Conservation (phyloP, 1,139 yeast genomes). For the Geotrichum histeridarum region DNA sequence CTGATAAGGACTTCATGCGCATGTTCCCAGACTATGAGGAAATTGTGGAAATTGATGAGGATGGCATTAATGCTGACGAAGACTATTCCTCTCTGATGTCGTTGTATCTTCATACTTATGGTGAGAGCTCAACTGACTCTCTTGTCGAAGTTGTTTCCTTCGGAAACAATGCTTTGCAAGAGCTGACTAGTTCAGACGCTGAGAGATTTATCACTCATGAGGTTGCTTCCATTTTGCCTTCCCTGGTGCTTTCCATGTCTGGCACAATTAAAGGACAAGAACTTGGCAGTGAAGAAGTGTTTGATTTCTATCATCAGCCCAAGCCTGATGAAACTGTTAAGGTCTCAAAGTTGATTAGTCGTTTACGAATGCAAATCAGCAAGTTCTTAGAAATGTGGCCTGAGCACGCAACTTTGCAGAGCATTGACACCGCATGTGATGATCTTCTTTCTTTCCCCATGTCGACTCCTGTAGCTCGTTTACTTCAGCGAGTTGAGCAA, state of each 20-base stretch:
- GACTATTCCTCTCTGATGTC: slow-evolving; percentile 16
- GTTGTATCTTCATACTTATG: slow-evolving; percentile 15
- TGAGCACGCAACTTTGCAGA: slow-evolving; percentile 84
- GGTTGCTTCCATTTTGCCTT: slow-evolving; percentile 15
- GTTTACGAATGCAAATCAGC: slow-evolving; percentile 45
- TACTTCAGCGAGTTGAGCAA: slow-evolving; percentile 80
- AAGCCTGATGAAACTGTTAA: slow-evolving; percentile 55
- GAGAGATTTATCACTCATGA: slow-evolving; percentile 12
- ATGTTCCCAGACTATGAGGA: slow-evolving; percentile 89
- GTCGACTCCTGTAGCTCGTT: slow-evolving; percentile 67
- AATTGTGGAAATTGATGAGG: slow-evolving; percentile 23
- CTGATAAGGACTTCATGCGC: slow-evolving; percentile 64
- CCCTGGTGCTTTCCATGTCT: slow-evolving; percentile 9
- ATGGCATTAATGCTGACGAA: slow-evolving; percentile 11
- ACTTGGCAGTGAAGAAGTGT: slow-evolving; percentile 22
- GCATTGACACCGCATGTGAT: slow-evolving; percentile 56
- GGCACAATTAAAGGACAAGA: slow-evolving; percentile 17
- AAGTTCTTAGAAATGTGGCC: slow-evolving; percentile 76
- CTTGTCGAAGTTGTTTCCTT: slow-evolving; percentile 7
- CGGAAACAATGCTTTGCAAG: slow-evolving; percentile 18
- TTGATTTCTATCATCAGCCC: slow-evolving; percentile 69
- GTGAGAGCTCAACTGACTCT: slow-evolving; percentile 10
- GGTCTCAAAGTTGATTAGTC: slow-evolving; percentile 52
- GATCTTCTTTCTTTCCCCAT: slow-evolving; percentile 64
- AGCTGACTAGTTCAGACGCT: slow-evolving; percentile 12